Evolutionary conservation across 371 early-diverging fungal genomes (phyloP).

Genomic region (Mortierella sp.): DNA sequence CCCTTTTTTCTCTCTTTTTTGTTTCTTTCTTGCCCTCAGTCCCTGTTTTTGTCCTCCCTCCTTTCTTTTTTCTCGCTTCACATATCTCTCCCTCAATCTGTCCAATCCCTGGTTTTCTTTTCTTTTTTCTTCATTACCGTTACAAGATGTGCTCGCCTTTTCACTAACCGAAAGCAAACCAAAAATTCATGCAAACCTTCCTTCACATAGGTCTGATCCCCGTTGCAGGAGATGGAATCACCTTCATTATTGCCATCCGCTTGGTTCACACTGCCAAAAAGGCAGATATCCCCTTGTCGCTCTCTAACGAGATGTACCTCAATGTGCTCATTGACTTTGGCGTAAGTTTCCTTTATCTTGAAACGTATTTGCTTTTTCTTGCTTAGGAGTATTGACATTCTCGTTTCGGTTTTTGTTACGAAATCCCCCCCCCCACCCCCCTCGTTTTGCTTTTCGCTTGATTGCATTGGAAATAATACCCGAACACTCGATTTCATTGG

Average conservation of each 20-base stretch:
- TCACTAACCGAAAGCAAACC: not conserved
- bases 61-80: not conserved
- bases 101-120: not conserved
- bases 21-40: not conserved
- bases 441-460: not conserved
- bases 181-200: not conserved
- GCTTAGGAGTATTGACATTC: not conserved
- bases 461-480: slow-evolving; percentile 7
- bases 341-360: slow-evolving; percentile 21
- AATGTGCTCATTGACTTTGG: slow-evolving; percentile 47
- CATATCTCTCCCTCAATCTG: no score
- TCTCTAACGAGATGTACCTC: slow-evolving; percentile 33
- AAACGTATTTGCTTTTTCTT: not conserved
- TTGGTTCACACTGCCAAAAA: slow-evolving; percentile 42
- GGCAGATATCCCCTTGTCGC: slow-evolving; percentile 41
- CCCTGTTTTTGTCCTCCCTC: not conserved
- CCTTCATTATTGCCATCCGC: slow-evolving; percentile 26
- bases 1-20: not conserved
- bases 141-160: not conserved
- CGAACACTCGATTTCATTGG: not conserved
- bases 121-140: not conserved
- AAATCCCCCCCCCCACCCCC: not conserved
- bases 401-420: not conserved
- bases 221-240: slow-evolving; percentile 35
- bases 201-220: slow-evolving; percentile 41